phyloP scores from a whole-genome alignment of 495 filamentous ascomycete genomes.

The Penicillium steckii region DNA sequence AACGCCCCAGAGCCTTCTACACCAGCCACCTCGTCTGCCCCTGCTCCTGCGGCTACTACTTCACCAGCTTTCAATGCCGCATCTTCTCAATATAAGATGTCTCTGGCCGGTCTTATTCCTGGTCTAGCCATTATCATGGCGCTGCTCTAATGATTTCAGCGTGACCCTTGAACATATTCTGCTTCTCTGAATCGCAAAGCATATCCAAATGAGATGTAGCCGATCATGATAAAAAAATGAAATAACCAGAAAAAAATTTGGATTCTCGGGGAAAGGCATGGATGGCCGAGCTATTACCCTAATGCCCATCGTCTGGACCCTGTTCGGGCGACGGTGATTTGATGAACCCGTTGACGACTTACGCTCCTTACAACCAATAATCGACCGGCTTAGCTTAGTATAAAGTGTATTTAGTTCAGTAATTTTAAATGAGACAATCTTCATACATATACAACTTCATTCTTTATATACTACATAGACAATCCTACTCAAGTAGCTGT shows the following conservation, averaged over 20 bases:
- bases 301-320: slow-evolving; percentile 3
- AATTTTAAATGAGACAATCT: neutral
- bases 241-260: slow-evolving; percentile 10
- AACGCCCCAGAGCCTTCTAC: neutral
- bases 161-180: neutral
- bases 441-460: neutral
- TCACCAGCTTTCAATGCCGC: slow-evolving; percentile 21
- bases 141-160: slow-evolving; percentile 14
- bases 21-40: neutral
- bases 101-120: slow-evolving; percentile 19
- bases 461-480: too few species aligned
- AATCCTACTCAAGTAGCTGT: too few species aligned
- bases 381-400: slow-evolving; percentile 7
- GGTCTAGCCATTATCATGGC: slow-evolving; percentile 16
- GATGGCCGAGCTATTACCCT: slow-evolving; percentile 3
- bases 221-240: neutral
- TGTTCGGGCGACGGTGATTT: slow-evolving; percentile 11
- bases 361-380: slow-evolving; percentile 11
- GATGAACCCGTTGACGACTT: slow-evolving; percentile 8
- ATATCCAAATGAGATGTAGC: neutral
- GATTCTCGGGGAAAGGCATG: slow-evolving; percentile 4
- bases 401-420: slow-evolving; percentile 10
- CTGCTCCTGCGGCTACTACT: slow-evolving; percentile 8
- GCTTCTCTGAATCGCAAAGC: neutral
- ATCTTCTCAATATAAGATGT: slow-evolving; percentile 21